These are phyloP conservation scores for Geosmithia putterillii DNA, from an alignment of 2,329 filamentous ascomycete genomes.

Conservation along the genomic window DNA sequence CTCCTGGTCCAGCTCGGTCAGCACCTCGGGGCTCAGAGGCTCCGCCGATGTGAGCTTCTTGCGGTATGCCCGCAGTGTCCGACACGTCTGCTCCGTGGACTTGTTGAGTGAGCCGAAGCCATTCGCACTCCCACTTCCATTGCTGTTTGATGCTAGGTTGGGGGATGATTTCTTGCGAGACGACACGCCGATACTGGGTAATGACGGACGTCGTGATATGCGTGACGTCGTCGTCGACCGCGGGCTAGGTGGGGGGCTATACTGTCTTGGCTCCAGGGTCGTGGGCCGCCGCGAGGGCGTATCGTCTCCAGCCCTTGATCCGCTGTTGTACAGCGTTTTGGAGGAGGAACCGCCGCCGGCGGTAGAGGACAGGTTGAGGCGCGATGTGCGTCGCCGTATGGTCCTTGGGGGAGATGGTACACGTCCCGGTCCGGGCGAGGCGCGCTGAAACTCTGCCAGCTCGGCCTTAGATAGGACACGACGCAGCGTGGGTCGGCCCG, in stretches of 20 bases:
- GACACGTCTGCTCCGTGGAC: constrained; percentile 53
- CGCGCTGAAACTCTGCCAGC: constrained; percentile 63
- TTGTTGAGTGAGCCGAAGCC: constrained; percentile 45
- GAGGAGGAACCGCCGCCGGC: neutral
- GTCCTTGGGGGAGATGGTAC: constrained; percentile 31
- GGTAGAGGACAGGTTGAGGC: constrained; percentile 27
- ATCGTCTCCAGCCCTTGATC: constrained; percentile 23
- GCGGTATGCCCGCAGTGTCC: constrained; percentile 48
- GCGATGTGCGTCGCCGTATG: constrained; percentile 41
- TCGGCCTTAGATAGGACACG: constrained; percentile 81
- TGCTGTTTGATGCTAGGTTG: neutral
- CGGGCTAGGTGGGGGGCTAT: constrained; percentile 38
- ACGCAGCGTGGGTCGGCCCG: constrained; percentile 61
- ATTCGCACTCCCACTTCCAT: constrained; percentile 15
- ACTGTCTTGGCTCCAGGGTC: constrained; percentile 28
- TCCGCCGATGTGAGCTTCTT: constrained; percentile 49
- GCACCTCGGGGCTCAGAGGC: constrained; percentile 40
- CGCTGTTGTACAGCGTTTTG: neutral
- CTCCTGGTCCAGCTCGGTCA: constrained; percentile 54
- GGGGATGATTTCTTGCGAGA: constrained; percentile 36
- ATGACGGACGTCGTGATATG: constrained; percentile 33
- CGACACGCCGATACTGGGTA: constrained; percentile 33
- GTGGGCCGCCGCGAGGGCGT: constrained; percentile 32
- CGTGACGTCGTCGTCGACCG: constrained; percentile 24
- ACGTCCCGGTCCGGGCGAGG: constrained; percentile 20